Evolutionary conservation across 1,139 yeast species (phyloP).

Genomic region (Blastobotrys proliferans): DNA sequence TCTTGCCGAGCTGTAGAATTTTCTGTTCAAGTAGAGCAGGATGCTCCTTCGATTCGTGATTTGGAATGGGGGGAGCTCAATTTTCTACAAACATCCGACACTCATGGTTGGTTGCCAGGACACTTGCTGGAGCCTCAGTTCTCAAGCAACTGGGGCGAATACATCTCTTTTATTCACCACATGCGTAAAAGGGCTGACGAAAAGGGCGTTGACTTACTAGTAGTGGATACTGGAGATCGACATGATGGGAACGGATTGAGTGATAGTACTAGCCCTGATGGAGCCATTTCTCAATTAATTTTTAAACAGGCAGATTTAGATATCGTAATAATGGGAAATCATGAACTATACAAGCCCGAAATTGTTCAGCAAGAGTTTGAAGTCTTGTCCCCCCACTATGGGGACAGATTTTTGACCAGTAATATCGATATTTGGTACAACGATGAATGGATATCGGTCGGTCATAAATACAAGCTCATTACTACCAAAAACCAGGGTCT

Average conservation of each 20-base stretch:
- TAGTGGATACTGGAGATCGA: constrained; percentile 88
- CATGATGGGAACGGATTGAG: constrained; percentile 92
- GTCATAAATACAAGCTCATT: constrained; percentile 61
- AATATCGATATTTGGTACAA: constrained; percentile 56
- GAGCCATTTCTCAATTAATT: constrained; percentile 55
- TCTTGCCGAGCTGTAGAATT: too few relatives aligned
- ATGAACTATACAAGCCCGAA: constrained; percentile 75
- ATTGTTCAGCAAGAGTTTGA: constrained; percentile 65
- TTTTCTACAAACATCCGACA: constrained; percentile 89
- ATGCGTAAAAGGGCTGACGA: constrained; percentile 44
- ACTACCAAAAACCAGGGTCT: constrained; percentile 51
- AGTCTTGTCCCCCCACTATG: constrained; percentile 52
- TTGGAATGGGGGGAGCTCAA: constrained; percentile 62
- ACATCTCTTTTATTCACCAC: constrained; percentile 59
- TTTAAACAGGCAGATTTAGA: constrained; percentile 72
- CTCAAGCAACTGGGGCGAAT: constrained; percentile 92
- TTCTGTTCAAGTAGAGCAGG: neutral
- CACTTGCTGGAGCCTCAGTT: constrained; percentile 72
- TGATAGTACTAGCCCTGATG: constrained; percentile 74
- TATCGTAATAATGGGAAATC: constrained; percentile 83
- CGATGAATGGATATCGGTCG: constrained; percentile 58
- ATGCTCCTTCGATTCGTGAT: neutral
- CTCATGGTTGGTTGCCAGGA: constrained; percentile 89
- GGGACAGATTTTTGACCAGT: constrained; percentile 67
- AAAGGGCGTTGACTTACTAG: constrained; percentile 55